Evolutionary conservation across 805 yeast genomes (phyloP).

Genomic region (Pichia insulana): DNA sequence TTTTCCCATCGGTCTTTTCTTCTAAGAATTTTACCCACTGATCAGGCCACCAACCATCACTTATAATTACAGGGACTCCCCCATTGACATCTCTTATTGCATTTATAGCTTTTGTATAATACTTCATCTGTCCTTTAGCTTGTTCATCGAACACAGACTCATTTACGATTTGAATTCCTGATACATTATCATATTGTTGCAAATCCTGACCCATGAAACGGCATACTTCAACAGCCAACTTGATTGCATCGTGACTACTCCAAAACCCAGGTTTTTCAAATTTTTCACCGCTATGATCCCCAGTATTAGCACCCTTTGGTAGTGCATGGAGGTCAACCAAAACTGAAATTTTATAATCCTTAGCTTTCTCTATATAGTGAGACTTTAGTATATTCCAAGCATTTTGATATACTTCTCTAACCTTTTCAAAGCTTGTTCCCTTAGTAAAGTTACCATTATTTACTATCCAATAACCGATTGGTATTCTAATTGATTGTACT

Average conservation of each 20-base stretch:
- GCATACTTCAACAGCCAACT: slow-evolving; percentile 41
- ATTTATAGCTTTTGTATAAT: slow-evolving; percentile 56
- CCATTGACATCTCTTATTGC: slow-evolving; percentile 49
- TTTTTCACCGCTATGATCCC: slow-evolving; percentile 72
- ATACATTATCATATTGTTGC: slow-evolving; percentile 49
- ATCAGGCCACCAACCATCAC: slow-evolving; percentile 91
- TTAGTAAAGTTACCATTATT: slow-evolving; percentile 48
- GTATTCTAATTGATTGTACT: slow-evolving; percentile 76
- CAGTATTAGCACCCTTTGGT: slow-evolving; percentile 88
- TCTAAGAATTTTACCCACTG: slow-evolving; percentile 65
- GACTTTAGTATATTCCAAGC: slow-evolving; percentile 63
- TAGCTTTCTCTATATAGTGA: slow-evolving; percentile 50
- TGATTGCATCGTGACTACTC: slow-evolving; percentile 35
- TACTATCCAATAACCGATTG: slow-evolving; percentile 90
- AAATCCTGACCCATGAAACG: slow-evolving; percentile 58
- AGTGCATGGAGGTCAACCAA: slow-evolving; percentile 81
- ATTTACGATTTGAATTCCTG: slow-evolving; percentile 79
- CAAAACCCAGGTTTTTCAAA: slow-evolving; percentile 59
- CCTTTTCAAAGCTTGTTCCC: slow-evolving; percentile 54
- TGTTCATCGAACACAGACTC: slow-evolving; percentile 63
- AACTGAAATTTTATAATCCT: slow-evolving; percentile 54
- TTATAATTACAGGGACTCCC: slow-evolving; percentile 62
- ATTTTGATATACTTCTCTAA: slow-evolving; percentile 49
- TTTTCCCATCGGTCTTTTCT: slow-evolving; percentile 31
- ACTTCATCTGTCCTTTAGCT: slow-evolving; percentile 43